Base-by-base conservation (phyloP, 164 flowering plant genomes). In the Vitis rotundifolia region DNA sequence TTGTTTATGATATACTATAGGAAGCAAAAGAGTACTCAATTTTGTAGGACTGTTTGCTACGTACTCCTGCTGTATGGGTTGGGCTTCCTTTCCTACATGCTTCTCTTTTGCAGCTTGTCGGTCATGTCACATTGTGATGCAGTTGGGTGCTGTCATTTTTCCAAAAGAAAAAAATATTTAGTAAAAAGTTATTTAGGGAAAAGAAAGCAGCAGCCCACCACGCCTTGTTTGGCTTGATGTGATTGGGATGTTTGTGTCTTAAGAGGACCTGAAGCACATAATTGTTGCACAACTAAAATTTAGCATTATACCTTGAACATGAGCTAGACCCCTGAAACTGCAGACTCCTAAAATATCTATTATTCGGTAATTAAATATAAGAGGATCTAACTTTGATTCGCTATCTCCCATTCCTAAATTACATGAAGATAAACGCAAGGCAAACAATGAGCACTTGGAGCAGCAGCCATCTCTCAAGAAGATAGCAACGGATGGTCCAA, bases 381-480 rank as follows among this genome's bases (percentile, higher is more conserved):
- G 26, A 22, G 26, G 26, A 7, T 61, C 59, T 58, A 9, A 13
- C 12, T 11, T 28, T 61, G 11, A 16, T 61, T 63, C 65, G 2
- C 14, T 26, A 8, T 51, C 10, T 9, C 37, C 37, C 52, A 11
- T 15, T 37, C 59, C 18, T 5, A 11, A 67, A 64, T 58, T 22
- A 2, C 28, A 37, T 73, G 18, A 64, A 87, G 94, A 80, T 59
- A 91, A 90, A 73, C 87, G 91, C 67, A 88, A 88, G 77, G 88
- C 84, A 44, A 81, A 79, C 77, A 67, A 57, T 77, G 91, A 87
- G 51, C 74, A 77, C 57, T 14, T 70, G 56, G 75, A 84, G 61
- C 80, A 84, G 59, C 92, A 94, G 69, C 86, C 94, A 47, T 83
- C 94, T 0, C 75, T 77, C 26, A 90, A 87, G 86, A 94, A 79